phyloP scores from a whole-genome alignment of 2,329 filamentous ascomycete genomes.

The Xylaria digitata region DNA sequence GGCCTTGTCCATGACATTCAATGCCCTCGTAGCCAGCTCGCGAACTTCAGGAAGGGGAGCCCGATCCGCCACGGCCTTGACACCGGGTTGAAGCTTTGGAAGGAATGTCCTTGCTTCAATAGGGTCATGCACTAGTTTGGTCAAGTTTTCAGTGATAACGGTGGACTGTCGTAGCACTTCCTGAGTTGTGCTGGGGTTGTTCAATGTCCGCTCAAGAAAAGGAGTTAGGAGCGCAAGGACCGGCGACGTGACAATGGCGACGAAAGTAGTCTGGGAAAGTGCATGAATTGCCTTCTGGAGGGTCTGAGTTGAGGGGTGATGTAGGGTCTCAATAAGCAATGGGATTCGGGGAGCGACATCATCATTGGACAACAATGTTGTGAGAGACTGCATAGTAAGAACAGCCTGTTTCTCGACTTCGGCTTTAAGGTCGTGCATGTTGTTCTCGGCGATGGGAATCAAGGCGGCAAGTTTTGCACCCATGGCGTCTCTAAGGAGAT shows the following conservation, averaged over 20 bases:
- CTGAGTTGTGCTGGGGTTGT: constrained; percentile 89
- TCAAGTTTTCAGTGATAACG: constrained; percentile 97
- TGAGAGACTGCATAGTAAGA: constrained; percentile 91
- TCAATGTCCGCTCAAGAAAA: constrained; percentile 91
- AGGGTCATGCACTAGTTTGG: constrained; percentile 95
- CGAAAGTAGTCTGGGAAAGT: constrained; percentile 97
- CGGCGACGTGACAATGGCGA: constrained; percentile 93
- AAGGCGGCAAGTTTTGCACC: constrained; percentile 85
- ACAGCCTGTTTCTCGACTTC: constrained; percentile 91
- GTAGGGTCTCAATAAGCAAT: constrained; percentile 92
- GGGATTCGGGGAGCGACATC: constrained; percentile 94
- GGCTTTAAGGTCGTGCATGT: constrained; percentile 95
- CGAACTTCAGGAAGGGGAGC: constrained; percentile 95
- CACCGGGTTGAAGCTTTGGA: constrained; percentile 92
- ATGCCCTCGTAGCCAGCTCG: constrained; percentile 83
- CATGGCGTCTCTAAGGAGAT: constrained; percentile 89
- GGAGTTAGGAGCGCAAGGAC: constrained; percentile 95
- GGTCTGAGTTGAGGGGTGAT: constrained; percentile 88
- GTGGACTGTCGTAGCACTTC: constrained; percentile 96
- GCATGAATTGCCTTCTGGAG: constrained; percentile 97
- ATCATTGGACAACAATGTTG: constrained; percentile 92
- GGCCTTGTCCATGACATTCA: constrained; percentile 90
- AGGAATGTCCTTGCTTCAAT: constrained; percentile 95
- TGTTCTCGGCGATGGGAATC: constrained; percentile 89
- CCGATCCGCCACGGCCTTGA: constrained; percentile 86